Base-by-base conservation (phyloP, 768 basidiomycete species). In the Cyclocybe cylindracea region DNA sequence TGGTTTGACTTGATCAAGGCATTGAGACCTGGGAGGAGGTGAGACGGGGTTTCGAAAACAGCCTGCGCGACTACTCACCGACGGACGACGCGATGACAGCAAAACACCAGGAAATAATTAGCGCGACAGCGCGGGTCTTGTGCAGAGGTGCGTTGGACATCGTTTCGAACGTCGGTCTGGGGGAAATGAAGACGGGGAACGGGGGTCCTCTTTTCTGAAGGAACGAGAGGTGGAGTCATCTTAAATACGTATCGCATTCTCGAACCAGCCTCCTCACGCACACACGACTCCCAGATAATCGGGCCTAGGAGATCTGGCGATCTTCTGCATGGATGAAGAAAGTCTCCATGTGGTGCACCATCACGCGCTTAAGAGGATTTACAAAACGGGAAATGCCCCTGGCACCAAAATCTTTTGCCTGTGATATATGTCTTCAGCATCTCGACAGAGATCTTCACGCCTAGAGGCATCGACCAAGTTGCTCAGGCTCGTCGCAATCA, bases 1-100 rank as follows among this genome's bases (percentile, higher is more conserved):
- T 71, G 62, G 55, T 78, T 72, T 10, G 78, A 72, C 54, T 73
- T 72, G 51, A 76, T 67, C 42, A 74, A 52, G 7, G 75, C 73
- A 54, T 74, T 76, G 31, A 78, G 66, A 36, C 69, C 76, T 77
- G 40, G 31, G 10, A 51, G 31, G 1, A 24, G 7, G 34, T 19
- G 19, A 29, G 38, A n/a, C 44, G 43, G 4, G 5, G 5, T 8
- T 6, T 39, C 13, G 33, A 29, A 5, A 31, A 16, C 8, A 19
- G 5, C 31, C 37, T 8, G 7, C 4, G n/a, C 5, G 33, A 18
- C 2, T 39, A 47, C 56, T 29, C 18, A 56, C 61, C 61, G 10
- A 60, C 47, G n/a, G 50, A 53, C 2, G 54, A 44, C 6, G 59
- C 57, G 9, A 62, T 51, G 46, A 60, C 59, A 11, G 61, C 54